Evolutionary conservation across 148 eudicot genomes (phyloP).

Genomic region (Nepenthes mirabilis): DNA sequence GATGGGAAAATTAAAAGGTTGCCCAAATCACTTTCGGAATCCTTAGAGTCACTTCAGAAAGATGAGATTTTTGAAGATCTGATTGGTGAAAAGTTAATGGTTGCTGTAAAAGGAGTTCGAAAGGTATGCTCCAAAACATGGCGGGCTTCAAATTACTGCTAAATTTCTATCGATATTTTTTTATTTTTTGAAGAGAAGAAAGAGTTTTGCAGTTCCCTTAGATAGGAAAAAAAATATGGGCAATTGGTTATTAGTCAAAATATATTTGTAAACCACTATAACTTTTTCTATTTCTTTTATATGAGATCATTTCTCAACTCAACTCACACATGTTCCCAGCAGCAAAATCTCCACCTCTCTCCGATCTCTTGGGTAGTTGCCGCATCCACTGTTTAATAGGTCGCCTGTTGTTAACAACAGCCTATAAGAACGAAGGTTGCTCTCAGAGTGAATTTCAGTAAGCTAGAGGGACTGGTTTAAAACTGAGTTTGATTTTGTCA

Average conservation of each 20-base stretch:
- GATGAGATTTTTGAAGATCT: constrained; percentile 42
- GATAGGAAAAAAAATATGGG: too few relatives aligned
- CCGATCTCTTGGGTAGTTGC: too few relatives aligned
- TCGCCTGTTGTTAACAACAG: too few relatives aligned
- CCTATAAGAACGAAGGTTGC: too few relatives aligned
- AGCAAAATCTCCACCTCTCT: too few relatives aligned
- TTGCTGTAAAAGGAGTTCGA: constrained; percentile 62
- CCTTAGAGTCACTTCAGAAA: constrained; percentile 59
- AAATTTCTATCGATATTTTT: neutral
- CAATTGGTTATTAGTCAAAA: too few relatives aligned
- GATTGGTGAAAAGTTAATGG: constrained; percentile 51
- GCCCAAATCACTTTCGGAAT: constrained; percentile 64
- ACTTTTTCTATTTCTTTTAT: too few relatives aligned
- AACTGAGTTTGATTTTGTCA: neutral
- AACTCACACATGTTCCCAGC: too few relatives aligned
- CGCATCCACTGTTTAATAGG: too few relatives aligned
- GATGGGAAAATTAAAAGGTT: constrained; percentile 45
- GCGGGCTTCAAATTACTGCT: neutral
- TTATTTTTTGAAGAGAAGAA: neutral
- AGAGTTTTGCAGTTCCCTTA: neutral
- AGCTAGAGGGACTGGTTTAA: neutral
- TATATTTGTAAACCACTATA: too few relatives aligned
- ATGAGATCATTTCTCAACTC: too few relatives aligned
- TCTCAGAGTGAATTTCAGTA: neutral
- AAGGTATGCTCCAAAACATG: constrained; percentile 36